Conservation (phyloP, 257 asterid genomes). For the Nicotiana noctiflora region DNA sequence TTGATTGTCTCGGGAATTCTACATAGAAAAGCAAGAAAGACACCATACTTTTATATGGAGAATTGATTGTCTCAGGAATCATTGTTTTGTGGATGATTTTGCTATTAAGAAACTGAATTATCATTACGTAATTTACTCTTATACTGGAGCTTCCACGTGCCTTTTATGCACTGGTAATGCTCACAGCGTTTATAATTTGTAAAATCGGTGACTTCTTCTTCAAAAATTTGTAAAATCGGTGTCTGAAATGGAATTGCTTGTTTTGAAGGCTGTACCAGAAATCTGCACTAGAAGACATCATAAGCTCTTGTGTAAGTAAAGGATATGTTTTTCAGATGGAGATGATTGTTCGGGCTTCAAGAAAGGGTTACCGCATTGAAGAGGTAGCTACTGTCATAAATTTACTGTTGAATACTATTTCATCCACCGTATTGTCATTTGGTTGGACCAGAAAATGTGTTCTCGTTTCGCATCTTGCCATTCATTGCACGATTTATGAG, state of each 20-base stretch:
- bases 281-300: constrained; percentile 86
- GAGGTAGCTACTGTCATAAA: constrained; percentile 47
- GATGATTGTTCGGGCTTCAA: constrained; percentile 93
- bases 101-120: not conserved
- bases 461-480: not conserved
- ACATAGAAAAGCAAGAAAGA: not conserved
- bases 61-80: not conserved
- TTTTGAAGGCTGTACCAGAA: constrained; percentile 67
- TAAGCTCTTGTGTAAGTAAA: constrained; percentile 90
- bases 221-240: not conserved
- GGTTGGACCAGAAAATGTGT: not conserved
- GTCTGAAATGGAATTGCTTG: constrained; percentile 3
- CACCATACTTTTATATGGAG: not conserved
- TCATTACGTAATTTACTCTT: not conserved
- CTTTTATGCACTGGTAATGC: not conserved
- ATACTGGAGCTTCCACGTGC: not conserved
- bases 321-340: constrained; percentile 99
- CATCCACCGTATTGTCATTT: not conserved
- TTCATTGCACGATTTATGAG: not conserved
- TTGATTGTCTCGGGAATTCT: not conserved
- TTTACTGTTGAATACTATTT: not conserved
- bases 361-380: constrained; percentile 80
- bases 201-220: not conserved
- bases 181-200: not conserved
- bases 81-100: not conserved